phyloP scores from a whole-genome alignment of 2,329 filamentous ascomycete genomes.

The Scedosporium dehoogii region DNA sequence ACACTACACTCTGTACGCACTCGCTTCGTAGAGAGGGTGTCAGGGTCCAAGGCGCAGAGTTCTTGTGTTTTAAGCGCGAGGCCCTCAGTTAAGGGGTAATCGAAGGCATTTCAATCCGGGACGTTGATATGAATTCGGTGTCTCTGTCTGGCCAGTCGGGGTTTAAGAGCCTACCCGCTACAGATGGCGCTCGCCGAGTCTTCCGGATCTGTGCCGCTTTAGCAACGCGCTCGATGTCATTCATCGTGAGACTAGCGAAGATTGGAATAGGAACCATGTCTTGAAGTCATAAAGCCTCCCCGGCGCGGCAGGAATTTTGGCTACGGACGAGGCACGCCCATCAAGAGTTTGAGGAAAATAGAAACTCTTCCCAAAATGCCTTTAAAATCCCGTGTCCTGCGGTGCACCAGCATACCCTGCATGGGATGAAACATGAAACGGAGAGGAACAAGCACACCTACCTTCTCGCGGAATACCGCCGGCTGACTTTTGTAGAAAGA shows the following conservation, averaged over 20 bases:
- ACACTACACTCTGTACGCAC: too few relatives aligned
- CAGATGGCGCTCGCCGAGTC: too few relatives aligned
- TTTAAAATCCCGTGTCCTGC: background rate
- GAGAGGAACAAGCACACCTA: background rate
- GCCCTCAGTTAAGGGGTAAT: background rate
- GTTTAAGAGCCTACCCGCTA: too few relatives aligned
- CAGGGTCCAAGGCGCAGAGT: background rate
- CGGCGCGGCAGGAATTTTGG: too few relatives aligned
- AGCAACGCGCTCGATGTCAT: too few relatives aligned
- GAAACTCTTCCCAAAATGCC: background rate
- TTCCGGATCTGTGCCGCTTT: too few relatives aligned
- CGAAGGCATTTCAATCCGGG: background rate
- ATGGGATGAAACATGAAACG: background rate
- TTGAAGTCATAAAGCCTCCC: too few relatives aligned
- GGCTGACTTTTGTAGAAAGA: background rate
- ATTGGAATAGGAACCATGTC: too few relatives aligned
- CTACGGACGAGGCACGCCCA: background rate
- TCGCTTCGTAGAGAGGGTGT: background rate
- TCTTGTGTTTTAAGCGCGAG: background rate
- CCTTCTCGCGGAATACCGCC: background rate
- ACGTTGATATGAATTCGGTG: background rate
- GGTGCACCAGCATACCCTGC: background rate
- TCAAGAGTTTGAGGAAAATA: background rate
- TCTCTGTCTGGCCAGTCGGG: too few relatives aligned
- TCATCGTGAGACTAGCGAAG: too few relatives aligned